These are phyloP conservation scores for Corylus heterophylla DNA, from an alignment of 306 rosid species.

Conservation along the genomic window DNA sequence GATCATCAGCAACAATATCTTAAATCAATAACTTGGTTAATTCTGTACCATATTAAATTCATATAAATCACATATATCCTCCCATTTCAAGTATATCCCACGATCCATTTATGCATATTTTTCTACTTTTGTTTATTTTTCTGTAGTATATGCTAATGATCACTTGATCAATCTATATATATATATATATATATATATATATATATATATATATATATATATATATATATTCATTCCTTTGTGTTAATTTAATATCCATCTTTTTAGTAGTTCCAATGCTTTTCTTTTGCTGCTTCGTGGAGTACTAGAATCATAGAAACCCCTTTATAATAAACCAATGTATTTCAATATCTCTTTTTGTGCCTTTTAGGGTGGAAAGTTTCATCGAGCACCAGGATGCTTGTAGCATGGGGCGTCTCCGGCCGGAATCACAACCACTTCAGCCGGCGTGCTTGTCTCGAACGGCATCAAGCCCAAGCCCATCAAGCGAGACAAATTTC, in stretches of 20 bases:
- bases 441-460: constrained; percentile 73
- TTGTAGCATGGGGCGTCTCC: constrained; percentile 75
- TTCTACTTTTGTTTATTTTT: not conserved
- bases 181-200: no score
- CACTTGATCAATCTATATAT: no score
- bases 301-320: not conserved
- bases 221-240: no score
- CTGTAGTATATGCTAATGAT: no score
- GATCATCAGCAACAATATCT: no score
- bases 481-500: constrained; percentile 85
- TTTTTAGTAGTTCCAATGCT: not conserved
- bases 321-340: not conserved
- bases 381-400: constrained; percentile 99
- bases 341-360: not conserved
- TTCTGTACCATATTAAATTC: not conserved
- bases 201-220: no score
- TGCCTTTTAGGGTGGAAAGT: constrained; percentile 78
- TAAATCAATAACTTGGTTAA: no score
- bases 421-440: constrained; percentile 57
- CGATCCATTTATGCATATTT: not conserved
- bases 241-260: not conserved
- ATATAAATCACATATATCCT: not conserved
- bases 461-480: constrained; percentile 98
- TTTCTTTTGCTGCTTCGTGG: not conserved
- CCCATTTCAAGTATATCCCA: not conserved